Evolutionary conservation across 1,139 yeast genomes (phyloP).

Genomic region (Magnusiomyces ingens): DNA sequence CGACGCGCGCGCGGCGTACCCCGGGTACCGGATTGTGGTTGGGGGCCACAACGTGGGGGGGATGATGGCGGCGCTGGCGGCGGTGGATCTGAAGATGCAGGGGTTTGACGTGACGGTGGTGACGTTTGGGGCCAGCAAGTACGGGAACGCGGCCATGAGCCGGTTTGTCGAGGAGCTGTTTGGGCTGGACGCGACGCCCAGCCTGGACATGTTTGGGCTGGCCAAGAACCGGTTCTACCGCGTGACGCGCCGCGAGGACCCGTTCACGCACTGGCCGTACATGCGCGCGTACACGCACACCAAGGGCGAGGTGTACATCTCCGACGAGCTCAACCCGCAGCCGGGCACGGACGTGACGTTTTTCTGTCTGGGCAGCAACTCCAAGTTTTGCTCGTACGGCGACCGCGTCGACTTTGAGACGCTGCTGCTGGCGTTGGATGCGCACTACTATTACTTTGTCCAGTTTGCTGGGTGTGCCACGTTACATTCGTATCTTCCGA

Average conservation of each 20-base stretch:
- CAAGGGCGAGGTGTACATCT: conserved; percentile 17
- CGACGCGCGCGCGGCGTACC: conserved; percentile 32
- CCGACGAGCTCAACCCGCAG: conserved; percentile 7
- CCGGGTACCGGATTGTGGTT: conserved; percentile 46
- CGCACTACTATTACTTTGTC: conserved; percentile 15
- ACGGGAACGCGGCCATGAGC: conserved; percentile 49
- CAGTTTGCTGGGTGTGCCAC: conserved; percentile 15
- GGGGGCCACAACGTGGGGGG: conserved; percentile 74
- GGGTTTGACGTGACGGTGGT: conserved; percentile 50
- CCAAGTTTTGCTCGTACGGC: conserved; percentile 9
- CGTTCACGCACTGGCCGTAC: conserved; percentile 15
- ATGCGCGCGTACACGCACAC: conserved; percentile 15
- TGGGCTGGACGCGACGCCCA: conserved; percentile 2
- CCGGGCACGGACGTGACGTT: conserved; percentile 11
- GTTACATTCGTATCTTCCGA: conserved; percentile 11
- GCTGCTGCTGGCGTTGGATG: conserved; percentile 7
- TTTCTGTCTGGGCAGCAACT: conserved; percentile 14
- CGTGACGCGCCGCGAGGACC: conserved; percentile 17
- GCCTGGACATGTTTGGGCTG: not conserved
- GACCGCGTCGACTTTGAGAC: conserved; percentile 3
- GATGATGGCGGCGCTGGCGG: conserved; percentile 55
- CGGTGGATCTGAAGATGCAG: conserved; percentile 48
- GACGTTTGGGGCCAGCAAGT: conserved; percentile 55
- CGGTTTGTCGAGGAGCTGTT: conserved; percentile 48
- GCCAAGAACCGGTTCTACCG: conserved; percentile 11